A percentile compares a stretch with the other conserved stretches of the same genome.
Conservation (phyloP, 257 asterid species). For the Capsicum baccatum region DNA sequence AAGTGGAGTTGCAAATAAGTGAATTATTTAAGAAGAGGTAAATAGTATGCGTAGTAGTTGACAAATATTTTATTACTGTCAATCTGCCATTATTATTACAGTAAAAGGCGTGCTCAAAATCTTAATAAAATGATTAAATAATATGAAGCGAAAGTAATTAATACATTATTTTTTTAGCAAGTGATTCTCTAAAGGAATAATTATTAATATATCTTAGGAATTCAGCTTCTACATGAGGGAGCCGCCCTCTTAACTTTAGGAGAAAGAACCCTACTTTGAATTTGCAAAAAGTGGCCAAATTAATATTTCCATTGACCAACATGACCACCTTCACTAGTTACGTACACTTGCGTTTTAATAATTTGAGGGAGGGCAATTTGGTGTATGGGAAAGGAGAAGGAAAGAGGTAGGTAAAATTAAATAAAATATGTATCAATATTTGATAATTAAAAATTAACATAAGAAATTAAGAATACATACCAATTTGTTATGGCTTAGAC, state of each 20-base stretch:
- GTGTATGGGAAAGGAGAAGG: background rate
- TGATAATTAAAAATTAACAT: no score
- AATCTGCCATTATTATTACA: no score
- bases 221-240: background rate
- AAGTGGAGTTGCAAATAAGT: background rate
- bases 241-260: conserved; percentile 5
- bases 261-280: background rate
- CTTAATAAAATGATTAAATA: background rate
- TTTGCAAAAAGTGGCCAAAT: background rate
- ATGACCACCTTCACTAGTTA: background rate
- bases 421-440: no score
- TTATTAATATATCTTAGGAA: background rate
- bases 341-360: background rate
- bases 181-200: background rate
- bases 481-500: no score
- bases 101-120: background rate
- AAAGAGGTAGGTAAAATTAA: background rate
- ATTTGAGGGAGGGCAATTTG: background rate
- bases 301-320: conserved; percentile 12
- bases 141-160: no score
- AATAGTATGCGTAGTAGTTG: background rate
- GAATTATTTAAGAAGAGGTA: background rate
- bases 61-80: background rate
- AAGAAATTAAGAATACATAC: no score
- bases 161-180: background rate